Conservation (phyloP, 2,329 filamentous ascomycete genomes). For the Leptographium radiaticola region DNA sequence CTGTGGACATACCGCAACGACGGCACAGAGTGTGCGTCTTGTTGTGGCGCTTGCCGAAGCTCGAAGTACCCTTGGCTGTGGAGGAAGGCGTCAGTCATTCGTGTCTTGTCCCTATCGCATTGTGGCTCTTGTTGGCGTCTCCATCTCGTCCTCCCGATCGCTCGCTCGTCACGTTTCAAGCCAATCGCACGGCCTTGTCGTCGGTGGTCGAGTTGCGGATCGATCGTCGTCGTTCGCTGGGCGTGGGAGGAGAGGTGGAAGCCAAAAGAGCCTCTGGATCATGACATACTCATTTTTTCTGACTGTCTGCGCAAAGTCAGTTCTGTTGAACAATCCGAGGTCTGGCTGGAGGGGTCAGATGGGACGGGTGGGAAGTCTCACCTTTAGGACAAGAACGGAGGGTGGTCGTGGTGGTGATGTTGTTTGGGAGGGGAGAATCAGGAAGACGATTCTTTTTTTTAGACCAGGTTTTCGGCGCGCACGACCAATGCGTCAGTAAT, state of each 20-base stretch:
- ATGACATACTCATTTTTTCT: constrained; percentile 46
- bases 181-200: constrained; percentile 14
- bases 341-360: neutral
- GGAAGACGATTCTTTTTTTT: constrained; percentile 1
- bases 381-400: constrained; percentile 5
- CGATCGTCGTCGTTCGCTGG: constrained; percentile 10
- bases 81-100: neutral
- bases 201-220: neutral
- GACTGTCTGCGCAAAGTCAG: constrained; percentile 14
- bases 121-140: neutral
- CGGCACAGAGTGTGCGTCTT: constrained; percentile 98
- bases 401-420: constrained; percentile 1
- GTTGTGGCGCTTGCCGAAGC: constrained; percentile 59
- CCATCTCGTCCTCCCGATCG: neutral
- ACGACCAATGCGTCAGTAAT: neutral
- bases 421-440: neutral
- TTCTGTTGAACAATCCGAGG: neutral
- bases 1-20: constrained; percentile 67
- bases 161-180: neutral
- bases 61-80: constrained; percentile 44
- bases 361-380: neutral
- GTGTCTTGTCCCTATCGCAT: neutral
- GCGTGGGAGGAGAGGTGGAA: neutral
- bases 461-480: constrained; percentile 2
- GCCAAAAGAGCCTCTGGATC: neutral